Evolutionary conservation across 2,329 filamentous ascomycete genomes (phyloP), one percentile per base, ranked within the genome.

Genomic region (Trichophyton verrucosum): DNA sequence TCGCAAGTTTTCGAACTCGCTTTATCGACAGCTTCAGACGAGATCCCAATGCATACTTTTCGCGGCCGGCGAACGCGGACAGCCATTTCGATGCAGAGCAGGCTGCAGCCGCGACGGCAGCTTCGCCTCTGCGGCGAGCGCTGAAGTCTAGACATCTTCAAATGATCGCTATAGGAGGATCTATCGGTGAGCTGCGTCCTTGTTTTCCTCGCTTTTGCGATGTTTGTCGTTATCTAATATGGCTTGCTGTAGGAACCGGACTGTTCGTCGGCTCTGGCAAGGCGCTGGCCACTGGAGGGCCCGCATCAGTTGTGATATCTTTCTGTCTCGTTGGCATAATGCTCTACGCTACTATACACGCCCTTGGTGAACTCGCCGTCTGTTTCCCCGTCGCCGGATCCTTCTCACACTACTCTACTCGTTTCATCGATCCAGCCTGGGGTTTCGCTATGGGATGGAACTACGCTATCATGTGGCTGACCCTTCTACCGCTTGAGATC

Each of bases 371-470:
- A 74, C 83, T 97, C 74, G 89, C 91, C 15, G 91, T 96, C 17
- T 76, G 91, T 11, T 96, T 92, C 67, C 92, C 92, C 2, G 87
- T 96, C 24, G 88, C 91, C 22, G 92, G 92, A 61, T 95, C 91
- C 2, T 97, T 96, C 71, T 89, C 90, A 0, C 86, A 90, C 6
- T 96, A 91, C 76, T 94, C 91, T 17, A 96, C 90, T 33, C 84
- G 92, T 17, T 96, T 97, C 69, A 75, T 97, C 17, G 91, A 96
- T 69, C 92, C 91, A 0, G 91, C 91, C 0, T 96, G 90, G 90
- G 91, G 91, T 0, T 95, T 95, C 70, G 89, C 90, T 55, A 95
- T 96, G 88, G 91, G 90, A 15, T 95, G 90, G 90, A 95, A 95
- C 69, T 95, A 96, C 72, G 89, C 88, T 3, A 73, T 96, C 66